Base-by-base conservation (phyloP, 106 monocot genomes). In the Dioscorea alata region DNA sequence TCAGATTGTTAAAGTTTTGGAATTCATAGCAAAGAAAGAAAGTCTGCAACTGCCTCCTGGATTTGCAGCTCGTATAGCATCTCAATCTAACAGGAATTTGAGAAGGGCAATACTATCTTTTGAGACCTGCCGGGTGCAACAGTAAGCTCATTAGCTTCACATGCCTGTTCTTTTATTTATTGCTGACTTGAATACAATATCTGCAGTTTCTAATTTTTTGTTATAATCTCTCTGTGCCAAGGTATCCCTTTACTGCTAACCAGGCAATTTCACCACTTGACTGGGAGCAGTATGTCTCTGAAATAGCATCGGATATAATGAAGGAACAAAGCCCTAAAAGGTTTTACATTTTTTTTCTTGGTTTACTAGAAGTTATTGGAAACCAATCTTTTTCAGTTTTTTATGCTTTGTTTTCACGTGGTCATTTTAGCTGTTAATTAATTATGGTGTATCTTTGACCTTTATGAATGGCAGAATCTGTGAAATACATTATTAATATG, bases 281-380 rank as follows among this genome's bases (percentile, higher is more conserved):
- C 48, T 97, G 96, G 96, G 96, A 97, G 74, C 96, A 89, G 50
- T 92, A 97, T 72, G 84, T 97, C 57, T 92, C 92, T 66, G 91
- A 89, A 72, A 97, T 97, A 65, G 86, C 84, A 67, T 83, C 89
- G 67, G 96, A 97, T 79, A 87, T 97, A 59, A 81, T 97, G 84
- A 92, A 83, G 77, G 96, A 97, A 49, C 96, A 97, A 71, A 97
- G 92, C 69, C 96, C 96, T 64, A 97, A 97, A 83, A 97, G 89
- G 96, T 94, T 34, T 33, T n/a, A 2, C 9, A 24, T 22, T 32
- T 54, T 42, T 8, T 42, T 10, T 42, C 28, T 28, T 28, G 28
- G 28, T 28, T 6, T 10, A 42, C 10, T 42, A 42, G 42, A 42
- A 42, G 42, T 42, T 28, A 28, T 42, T 42, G 42, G 42, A 42